phyloP scores from a whole-genome alignment of 1,139 yeast genomes.

The Yamadazyma mexicana region DNA sequence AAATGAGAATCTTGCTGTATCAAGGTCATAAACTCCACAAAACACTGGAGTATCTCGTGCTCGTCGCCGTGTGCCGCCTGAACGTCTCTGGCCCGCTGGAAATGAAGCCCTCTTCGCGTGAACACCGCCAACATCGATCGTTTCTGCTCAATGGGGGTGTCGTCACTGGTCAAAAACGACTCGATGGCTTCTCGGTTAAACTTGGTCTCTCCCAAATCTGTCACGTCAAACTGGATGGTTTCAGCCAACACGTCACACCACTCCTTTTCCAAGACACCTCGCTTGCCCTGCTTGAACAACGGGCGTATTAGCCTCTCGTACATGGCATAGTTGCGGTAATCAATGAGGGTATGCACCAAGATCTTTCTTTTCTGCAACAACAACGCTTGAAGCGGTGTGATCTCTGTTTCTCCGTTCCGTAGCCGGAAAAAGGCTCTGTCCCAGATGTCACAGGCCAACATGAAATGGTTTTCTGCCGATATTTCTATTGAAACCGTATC shows the following conservation, averaged over 20 bases:
- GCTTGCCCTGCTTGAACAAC: conserved; percentile 8
- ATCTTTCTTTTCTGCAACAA: conserved; percentile 19
- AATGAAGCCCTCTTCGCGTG: conserved; percentile 13
- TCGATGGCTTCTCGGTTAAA: conserved; percentile 16
- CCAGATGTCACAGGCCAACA: conserved; percentile 25
- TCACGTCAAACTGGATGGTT: conserved; percentile 19
- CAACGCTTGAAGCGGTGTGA: conserved; percentile 16
- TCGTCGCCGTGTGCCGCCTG: conserved; percentile 5
- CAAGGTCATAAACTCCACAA: conserved; percentile 18
- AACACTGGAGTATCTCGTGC: conserved; percentile 14
- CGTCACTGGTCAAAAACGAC: conserved; percentile 16
- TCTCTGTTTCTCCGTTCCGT: conserved; percentile 1
- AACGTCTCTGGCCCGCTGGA: conserved; percentile 21
- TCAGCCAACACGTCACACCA: conserved; percentile 26
- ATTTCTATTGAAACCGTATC: background rate
- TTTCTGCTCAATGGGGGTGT: conserved; percentile 12
- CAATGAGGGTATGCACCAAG: conserved; percentile 23
- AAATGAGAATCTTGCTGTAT: conserved; percentile 24
- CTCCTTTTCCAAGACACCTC: conserved; percentile 6
- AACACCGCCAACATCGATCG: conserved; percentile 8
- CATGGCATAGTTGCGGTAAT: conserved; percentile 19
- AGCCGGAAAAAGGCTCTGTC: conserved; percentile 8
- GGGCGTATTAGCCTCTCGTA: conserved; percentile 22
- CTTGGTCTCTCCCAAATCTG: conserved; percentile 11
- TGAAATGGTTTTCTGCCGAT: conserved; percentile 6